phyloP scores from a whole-genome alignment of 441 rosid species.

The Populus hybrid region DNA sequence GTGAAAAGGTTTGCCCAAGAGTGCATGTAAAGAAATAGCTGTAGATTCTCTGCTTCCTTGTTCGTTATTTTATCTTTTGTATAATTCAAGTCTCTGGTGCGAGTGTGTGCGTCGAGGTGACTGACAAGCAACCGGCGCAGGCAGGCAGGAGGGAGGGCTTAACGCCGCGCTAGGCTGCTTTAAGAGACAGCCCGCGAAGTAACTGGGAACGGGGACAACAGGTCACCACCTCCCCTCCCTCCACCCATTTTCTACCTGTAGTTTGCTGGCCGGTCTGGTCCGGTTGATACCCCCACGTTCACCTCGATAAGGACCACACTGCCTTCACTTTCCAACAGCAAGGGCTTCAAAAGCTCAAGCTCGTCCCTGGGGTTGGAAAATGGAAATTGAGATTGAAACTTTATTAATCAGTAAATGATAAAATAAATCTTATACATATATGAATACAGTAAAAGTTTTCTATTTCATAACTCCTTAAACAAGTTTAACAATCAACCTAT shows the following conservation, averaged over 20 bases:
- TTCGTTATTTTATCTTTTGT: not conserved
- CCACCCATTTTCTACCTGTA: not conserved
- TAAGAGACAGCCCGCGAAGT: slow-evolving; percentile 40
- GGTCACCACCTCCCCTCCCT: slow-evolving; percentile 14
- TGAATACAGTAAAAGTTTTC: no score
- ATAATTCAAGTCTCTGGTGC: no score
- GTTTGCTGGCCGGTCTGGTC: slow-evolving; percentile 26
- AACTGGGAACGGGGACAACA: slow-evolving; percentile 39
- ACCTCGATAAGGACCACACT: slow-evolving; percentile 46
- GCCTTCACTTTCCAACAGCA: no score
- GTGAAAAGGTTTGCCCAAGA: not conserved
- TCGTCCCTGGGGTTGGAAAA: no score
- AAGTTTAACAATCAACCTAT: no score
- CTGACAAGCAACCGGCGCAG: slow-evolving; percentile 52
- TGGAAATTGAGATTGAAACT: no score
- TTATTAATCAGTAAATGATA: no score
- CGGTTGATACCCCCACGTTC: slow-evolving; percentile 44
- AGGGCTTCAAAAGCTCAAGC: no score
- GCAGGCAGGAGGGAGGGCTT: slow-evolving; percentile 36
- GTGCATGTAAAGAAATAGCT: no score
- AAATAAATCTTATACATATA: no score
- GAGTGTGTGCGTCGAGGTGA: slow-evolving; percentile 24
- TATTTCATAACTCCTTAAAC: no score
- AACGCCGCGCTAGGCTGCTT: slow-evolving; percentile 32
- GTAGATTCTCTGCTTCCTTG: not conserved